These are phyloP conservation scores for Aspergillus carbonarius DNA, from an alignment of 2,329 filamentous ascomycete species.

Conservation along the genomic window DNA sequence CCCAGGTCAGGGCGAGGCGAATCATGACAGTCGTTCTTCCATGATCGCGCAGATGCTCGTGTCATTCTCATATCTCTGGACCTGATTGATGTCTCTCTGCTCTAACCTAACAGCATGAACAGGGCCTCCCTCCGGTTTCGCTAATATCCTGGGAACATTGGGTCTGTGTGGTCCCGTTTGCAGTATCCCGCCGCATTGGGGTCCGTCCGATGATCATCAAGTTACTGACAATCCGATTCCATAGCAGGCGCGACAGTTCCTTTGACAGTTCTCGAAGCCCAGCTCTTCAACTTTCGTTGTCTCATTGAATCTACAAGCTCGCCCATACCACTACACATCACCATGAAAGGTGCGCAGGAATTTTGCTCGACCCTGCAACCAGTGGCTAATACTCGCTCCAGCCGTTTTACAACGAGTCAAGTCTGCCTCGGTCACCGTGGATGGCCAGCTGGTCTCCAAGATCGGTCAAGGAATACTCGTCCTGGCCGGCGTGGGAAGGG, in stretches of 20 bases:
- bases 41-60: not conserved
- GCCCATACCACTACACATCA: not conserved
- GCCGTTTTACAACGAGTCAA: conserved; percentile 91
- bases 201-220: conserved; percentile 2
- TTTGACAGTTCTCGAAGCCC: not conserved
- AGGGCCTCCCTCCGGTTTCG: not conserved
- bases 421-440: conserved; percentile 92
- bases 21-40: not conserved
- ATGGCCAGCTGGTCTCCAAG: conserved; percentile 82
- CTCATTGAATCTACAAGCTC: too few relatives aligned
- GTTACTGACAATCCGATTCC: not conserved
- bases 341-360: conserved; percentile 43
- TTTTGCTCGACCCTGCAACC: not conserved
- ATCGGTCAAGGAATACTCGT: conserved; percentile 90
- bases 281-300: not conserved
- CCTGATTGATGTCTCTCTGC: not conserved
- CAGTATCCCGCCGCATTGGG: conserved; percentile 1
- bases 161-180: not conserved
- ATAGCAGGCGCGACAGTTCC: not conserved
- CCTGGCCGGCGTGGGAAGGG: conserved; percentile 84
- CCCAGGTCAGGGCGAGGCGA: not conserved
- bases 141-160: not conserved
- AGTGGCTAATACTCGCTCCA: conserved; percentile 38
- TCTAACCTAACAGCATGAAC: not conserved
- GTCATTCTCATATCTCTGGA: not conserved